A percentile compares a stretch with the other conserved stretches of the same genome.
phyloP scores from a whole-genome alignment of 2,329 filamentous ascomycete species.

The Phoma sp. region DNA sequence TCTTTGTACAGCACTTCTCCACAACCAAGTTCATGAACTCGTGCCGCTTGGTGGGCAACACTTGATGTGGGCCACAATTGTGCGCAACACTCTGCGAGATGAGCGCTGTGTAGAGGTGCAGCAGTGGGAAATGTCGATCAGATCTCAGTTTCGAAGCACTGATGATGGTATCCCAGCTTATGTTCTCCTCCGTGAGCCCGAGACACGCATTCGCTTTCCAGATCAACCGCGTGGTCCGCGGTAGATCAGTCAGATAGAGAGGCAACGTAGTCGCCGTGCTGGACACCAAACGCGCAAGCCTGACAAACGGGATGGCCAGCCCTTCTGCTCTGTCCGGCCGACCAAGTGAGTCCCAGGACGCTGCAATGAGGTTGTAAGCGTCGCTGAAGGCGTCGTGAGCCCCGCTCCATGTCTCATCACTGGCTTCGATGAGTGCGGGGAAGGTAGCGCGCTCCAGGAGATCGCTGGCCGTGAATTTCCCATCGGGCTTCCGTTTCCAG shows the following conservation, averaged over 20 bases:
- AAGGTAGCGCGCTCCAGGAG: slow-evolving; percentile 30
- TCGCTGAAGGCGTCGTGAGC: slow-evolving; percentile 24
- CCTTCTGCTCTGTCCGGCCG: slow-evolving; percentile 30
- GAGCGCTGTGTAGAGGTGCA: slow-evolving; percentile 42
- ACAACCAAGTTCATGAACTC: slow-evolving; percentile 36
- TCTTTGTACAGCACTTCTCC: slow-evolving; percentile 35
- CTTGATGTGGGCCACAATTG: slow-evolving; percentile 15
- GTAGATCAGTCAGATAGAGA: slow-evolving; percentile 30
- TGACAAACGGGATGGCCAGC: slow-evolving; percentile 36
- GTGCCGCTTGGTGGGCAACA: slow-evolving; percentile 18
- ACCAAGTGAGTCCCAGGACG: slow-evolving; percentile 35
- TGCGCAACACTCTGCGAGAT: slow-evolving; percentile 39
- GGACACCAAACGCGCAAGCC: slow-evolving; percentile 38
- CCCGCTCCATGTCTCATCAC: background rate
- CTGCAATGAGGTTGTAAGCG: slow-evolving; percentile 31
- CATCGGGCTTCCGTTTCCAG: slow-evolving; percentile 23
- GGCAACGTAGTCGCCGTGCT: slow-evolving; percentile 30
- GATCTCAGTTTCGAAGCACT: slow-evolving; percentile 24
- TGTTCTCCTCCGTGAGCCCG: slow-evolving; percentile 15
- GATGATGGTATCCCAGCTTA: slow-evolving; percentile 34
- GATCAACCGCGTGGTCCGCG: slow-evolving; percentile 29
- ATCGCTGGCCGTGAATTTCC: slow-evolving; percentile 27
- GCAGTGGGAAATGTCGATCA: slow-evolving; percentile 28
- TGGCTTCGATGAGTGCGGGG: slow-evolving; percentile 26
- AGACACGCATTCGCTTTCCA: slow-evolving; percentile 41